Evolutionary conservation across 1,139 yeast genomes (phyloP), one percentile per base, ranked within the genome.

Genomic region (Taphrina wiesneri): DNA sequence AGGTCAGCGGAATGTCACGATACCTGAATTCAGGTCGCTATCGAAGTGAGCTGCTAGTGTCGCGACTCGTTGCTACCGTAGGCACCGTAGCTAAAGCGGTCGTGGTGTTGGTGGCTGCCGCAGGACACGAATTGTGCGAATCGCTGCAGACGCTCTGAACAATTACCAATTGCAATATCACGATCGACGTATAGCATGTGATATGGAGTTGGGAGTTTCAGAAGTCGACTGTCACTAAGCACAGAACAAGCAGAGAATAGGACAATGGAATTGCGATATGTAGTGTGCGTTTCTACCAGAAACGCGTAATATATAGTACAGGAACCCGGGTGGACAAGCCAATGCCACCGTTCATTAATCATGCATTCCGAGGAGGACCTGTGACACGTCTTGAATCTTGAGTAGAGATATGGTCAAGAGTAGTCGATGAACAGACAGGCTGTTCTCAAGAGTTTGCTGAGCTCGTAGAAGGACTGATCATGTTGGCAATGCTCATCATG

Each of bases 401-500:
- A n/a, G n/a, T n/a, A n/a, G n/a, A n/a, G n/a, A n/a, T n/a, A n/a
- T n/a, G n/a, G n/a, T n/a, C n/a, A 30, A 30, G 34, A 6, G 11
- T 30, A 11, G 34, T 30, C 9, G 11, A 30, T 11, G 6, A 6
- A 30, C 34, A 30, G 34, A 30, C 6, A 11, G 11, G 6, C 43
- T 19, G 19, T 39, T 13, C 6, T 39, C 19, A 39, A 13, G 43
- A 4, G 49, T 21, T 45, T 21, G 25, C 49, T 21, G 49, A n/a
- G 28, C 28, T 21, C n/a, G 49, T 45, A 11, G 49, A 45, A 4
- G 49, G 49, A 19, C 28, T 21, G 26, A 54, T 54, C 59, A 54
- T 30, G 26, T 54, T 54, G 21, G 59, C 59, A 21, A 54, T 54
- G 34, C 59, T 54, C 59, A 54, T 54, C 30, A 36, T 28, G 5